A percentile compares a stretch with the other conserved stretches of the same genome.
These are phyloP conservation scores for Diplodia intermedia DNA, from an alignment of 2,329 filamentous ascomycete species.

Conservation along the genomic window DNA sequence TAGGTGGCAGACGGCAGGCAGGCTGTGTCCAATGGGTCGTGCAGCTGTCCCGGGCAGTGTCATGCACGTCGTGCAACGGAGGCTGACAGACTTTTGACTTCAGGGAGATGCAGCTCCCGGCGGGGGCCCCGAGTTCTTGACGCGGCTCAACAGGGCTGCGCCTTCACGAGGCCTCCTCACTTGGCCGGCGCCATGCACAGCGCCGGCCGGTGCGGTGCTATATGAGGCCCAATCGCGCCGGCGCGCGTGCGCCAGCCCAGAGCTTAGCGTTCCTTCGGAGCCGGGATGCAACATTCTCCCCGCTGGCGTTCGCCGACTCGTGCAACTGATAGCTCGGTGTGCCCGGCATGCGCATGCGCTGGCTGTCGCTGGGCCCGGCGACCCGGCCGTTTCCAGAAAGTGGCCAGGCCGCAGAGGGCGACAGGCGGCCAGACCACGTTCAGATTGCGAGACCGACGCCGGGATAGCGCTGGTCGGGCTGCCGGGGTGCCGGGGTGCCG, in stretches of 20 bases:
- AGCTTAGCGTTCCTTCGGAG: slow-evolving; percentile 17
- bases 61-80: slow-evolving; percentile 16
- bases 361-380: not conserved
- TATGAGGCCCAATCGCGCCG: slow-evolving; percentile 10
- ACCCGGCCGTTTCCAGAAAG: not conserved
- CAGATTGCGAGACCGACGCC: not conserved
- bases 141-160: slow-evolving; percentile 1
- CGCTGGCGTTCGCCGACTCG: slow-evolving; percentile 1
- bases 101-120: not conserved
- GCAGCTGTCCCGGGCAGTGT: not conserved
- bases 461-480: not conserved
- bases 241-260: not conserved
- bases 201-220: slow-evolving; percentile 9
- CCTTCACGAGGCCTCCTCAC: not conserved
- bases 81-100: slow-evolving; percentile 2
- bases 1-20: not conserved
- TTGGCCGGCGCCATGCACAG: slow-evolving; percentile 1
- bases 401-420: not conserved
- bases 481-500: not conserved
- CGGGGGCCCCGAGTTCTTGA: slow-evolving; percentile 7
- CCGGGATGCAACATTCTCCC: not conserved
- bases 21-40: slow-evolving; percentile 3
- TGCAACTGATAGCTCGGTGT: not conserved
- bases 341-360: not conserved
- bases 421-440: slow-evolving; percentile 2